A percentile compares a stretch with the other conserved stretches of the same genome.
phyloP scores from a whole-genome alignment of 805 yeast species.

The Candida boidinii region DNA sequence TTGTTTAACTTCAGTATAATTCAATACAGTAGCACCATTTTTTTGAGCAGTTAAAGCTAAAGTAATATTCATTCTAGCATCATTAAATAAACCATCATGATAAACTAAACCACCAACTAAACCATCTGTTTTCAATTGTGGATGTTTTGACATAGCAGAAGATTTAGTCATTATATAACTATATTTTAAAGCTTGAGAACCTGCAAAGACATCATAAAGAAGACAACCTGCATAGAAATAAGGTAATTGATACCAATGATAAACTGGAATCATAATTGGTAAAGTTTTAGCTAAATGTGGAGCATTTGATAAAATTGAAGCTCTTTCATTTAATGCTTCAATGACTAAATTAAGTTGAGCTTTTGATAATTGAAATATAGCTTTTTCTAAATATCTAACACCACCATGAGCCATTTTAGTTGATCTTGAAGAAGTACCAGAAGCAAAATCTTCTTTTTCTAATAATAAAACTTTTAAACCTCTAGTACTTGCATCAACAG shows the following conservation, averaged over 20 bases:
- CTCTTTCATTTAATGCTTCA: conserved; percentile 83
- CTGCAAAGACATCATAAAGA: conserved; percentile 89
- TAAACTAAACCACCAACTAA: conserved; percentile 88
- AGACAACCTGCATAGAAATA: conserved; percentile 89
- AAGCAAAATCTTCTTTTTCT: conserved; percentile 84
- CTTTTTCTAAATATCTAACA: conserved; percentile 90
- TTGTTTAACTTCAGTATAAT: conserved; percentile 76
- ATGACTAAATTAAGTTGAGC: conserved; percentile 83
- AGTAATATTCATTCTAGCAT: conserved; percentile 81
- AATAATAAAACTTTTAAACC: conserved; percentile 84
- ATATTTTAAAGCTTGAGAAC: conserved; percentile 71
- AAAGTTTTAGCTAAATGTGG: conserved; percentile 82
- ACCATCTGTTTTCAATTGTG: conserved; percentile 70
- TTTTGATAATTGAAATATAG: conserved; percentile 84
- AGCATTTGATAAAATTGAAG: conserved; percentile 79
- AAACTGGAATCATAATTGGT: conserved; percentile 95
- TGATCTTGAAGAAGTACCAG: conserved; percentile 89
- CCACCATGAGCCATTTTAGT: conserved; percentile 98
- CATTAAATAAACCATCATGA: conserved; percentile 94
- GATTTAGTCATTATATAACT: conserved; percentile 65
- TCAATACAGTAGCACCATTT: conserved; percentile 82
- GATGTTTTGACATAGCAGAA: conserved; percentile 66
- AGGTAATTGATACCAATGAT: conserved; percentile 93
- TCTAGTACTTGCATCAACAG: conserved; percentile 83
- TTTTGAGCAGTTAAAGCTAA: conserved; percentile 80